phyloP scores from a whole-genome alignment of 2,329 filamentous ascomycete species.

The Colletotrichum echinochloae region DNA sequence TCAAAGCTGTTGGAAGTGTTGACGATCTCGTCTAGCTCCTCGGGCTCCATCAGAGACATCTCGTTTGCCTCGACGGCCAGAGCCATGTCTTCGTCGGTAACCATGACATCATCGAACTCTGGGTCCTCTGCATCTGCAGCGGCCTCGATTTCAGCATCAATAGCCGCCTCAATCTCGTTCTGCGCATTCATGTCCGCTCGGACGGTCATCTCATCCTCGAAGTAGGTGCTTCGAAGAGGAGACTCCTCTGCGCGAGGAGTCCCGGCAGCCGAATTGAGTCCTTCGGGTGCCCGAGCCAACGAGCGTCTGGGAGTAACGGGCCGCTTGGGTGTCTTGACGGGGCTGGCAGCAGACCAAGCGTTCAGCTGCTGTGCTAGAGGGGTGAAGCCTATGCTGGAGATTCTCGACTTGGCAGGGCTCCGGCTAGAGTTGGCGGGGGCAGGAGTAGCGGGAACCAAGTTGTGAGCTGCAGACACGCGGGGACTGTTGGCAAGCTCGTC shows the following conservation, averaged over 20 bases:
- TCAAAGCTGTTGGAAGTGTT: slow-evolving; percentile 52
- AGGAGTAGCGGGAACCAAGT: slow-evolving; percentile 56
- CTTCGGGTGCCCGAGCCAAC: slow-evolving; percentile 1
- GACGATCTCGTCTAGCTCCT: slow-evolving; percentile 52
- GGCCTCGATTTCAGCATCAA: slow-evolving; percentile 50
- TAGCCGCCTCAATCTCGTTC: slow-evolving; percentile 49
- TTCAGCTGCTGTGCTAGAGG: slow-evolving; percentile 71
- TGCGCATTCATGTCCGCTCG: slow-evolving; percentile 51
- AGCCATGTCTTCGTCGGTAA: slow-evolving; percentile 68
- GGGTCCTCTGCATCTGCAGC: slow-evolving; percentile 47
- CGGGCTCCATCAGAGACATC: slow-evolving; percentile 66
- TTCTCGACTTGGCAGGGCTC: slow-evolving; percentile 44
- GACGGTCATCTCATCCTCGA: slow-evolving; percentile 71
- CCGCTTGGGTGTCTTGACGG: slow-evolving; percentile 52
- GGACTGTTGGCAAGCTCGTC: slow-evolving; percentile 59
- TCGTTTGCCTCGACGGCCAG: slow-evolving; percentile 70
- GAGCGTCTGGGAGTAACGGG: slow-evolving; percentile 1
- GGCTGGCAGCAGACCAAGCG: slow-evolving; percentile 72
- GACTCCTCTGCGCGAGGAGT: slow-evolving; percentile 49
- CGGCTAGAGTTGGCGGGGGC: slow-evolving; percentile 50
- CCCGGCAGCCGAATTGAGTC: slow-evolving; percentile 9
- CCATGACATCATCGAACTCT: slow-evolving; percentile 59
- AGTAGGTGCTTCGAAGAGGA: slow-evolving; percentile 63
- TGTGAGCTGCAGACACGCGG: slow-evolving; percentile 42
- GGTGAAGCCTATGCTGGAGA: slow-evolving; percentile 67